Conservation (phyloP, 2,329 filamentous ascomycete species). For the Talaromyces pinophilus region DNA sequence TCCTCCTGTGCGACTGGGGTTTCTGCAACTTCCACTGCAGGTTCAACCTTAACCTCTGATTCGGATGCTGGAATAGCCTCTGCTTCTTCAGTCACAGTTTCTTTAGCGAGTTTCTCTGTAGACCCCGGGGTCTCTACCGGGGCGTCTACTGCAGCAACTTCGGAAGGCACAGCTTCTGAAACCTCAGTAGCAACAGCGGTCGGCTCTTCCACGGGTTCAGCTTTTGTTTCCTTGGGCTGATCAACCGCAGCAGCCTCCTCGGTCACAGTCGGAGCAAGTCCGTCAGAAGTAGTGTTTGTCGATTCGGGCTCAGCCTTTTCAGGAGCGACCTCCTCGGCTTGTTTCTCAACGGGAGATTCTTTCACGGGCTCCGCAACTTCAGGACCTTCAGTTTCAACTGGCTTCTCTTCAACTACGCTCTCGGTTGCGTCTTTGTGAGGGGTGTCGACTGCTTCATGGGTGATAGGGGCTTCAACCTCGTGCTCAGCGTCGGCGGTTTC, state of each 20-base stretch:
- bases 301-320: neutral
- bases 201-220: neutral
- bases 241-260: neutral
- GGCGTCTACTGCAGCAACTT: neutral
- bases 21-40: constrained; percentile 1
- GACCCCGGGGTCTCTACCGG: neutral
- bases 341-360: neutral
- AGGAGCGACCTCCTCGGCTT: neutral
- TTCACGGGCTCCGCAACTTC: neutral
- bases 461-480: neutral
- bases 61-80: neutral
- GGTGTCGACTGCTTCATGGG: neutral
- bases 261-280: neutral
- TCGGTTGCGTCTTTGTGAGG: neutral
- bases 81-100: neutral
- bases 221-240: neutral
- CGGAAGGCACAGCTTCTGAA: neutral
- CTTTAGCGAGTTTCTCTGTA: neutral
- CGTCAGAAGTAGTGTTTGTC: neutral
- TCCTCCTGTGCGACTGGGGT: neutral
- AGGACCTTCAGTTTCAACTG: neutral
- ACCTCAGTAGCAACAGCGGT: neutral
- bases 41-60: neutral
- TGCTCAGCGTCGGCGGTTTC: neutral
- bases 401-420: neutral